Base-by-base conservation (phyloP, 129 eudicot genomes). In the Smallanthus sonchifolius region DNA sequence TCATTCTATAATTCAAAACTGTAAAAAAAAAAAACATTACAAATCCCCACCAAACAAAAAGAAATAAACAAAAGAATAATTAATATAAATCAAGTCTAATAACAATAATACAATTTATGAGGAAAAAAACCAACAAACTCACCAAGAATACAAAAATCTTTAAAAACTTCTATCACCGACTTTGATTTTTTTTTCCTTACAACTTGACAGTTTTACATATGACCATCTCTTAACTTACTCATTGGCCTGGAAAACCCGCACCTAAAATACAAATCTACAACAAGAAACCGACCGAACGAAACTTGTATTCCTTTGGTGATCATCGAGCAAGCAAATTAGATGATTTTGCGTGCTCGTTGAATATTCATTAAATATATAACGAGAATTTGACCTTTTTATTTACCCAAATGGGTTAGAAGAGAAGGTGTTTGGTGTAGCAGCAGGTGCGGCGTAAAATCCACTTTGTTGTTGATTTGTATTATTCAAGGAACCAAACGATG, bases 381-480 rank as follows among this genome's bases (percentile, higher is more conserved):
- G 14, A 54, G 20, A 15, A 20, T 16, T 59, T 1, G 6, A 14
- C 48, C 70, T 55, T 43, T 13, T 15, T 20, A 43, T 55, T 69
- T 75, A 90, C 66, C 96, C 96, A 55, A 87, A 90, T 54, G 96
- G 96, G 83, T 90, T 90, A 8, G 91, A 88, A 47, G 90, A 75
- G 80, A 84, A 84, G 75, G 76, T 80, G 72, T 72, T 72, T 65
- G 74, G 69, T 42, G 78, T 36, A 56, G 17, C 75, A 2, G 73
- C 51, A 34, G 75, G 19, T 6, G 81, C 32, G 1, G 62, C 51
- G 36, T 72, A 79, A 4, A 85, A 70, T 71, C 86, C 89, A 71
- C 84, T 78, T 55, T 81, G 81, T 38, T 85, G 89, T 75, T 82
- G 92, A 74, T 74, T 78, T 64, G 86, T 72, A 59, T 76, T 84